phyloP scores from a whole-genome alignment of 345 rosid genomes.

The Sapria himalayana region DNA sequence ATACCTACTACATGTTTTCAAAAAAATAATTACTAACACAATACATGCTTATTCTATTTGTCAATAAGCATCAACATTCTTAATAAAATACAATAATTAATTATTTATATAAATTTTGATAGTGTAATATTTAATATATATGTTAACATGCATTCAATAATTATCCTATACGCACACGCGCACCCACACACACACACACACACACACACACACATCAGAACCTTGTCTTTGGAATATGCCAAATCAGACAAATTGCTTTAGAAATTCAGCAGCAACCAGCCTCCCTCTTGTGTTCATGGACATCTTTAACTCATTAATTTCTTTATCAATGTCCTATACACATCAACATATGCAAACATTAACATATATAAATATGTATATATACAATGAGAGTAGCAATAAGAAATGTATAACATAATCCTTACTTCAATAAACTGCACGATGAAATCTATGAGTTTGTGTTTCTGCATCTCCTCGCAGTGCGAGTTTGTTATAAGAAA shows the following conservation, averaged over 20 bases:
- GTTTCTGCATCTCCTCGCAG: slow-evolving; percentile 97
- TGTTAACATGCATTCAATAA: no score
- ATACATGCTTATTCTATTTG: no score
- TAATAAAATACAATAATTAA: no score
- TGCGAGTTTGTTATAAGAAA: slow-evolving; percentile 91
- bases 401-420: slow-evolving; percentile 7
- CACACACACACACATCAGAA: no score
- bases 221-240: no score
- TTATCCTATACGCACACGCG: no score
- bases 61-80: no score
- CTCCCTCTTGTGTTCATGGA: slow-evolving; percentile 84
- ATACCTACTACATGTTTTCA: no score
- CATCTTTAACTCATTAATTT: slow-evolving; percentile 72
- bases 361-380: not conserved
- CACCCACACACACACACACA: no score
- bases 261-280: slow-evolving; percentile 77
- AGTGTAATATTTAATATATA: no score
- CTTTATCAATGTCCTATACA: slow-evolving; percentile 88
- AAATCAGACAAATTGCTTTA: slow-evolving; percentile 59
- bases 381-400: not conserved
- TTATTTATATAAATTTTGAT: no score
- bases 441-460: slow-evolving; percentile 83
- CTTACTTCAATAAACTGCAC: slow-evolving; percentile 98
- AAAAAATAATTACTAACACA: no score
- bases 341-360: not conserved